A percentile compares a stretch with the other conserved stretches of the same genome.
phyloP scores from a whole-genome alignment of 495 filamentous ascomycete genomes.

The Geopyxis carbonaria region DNA sequence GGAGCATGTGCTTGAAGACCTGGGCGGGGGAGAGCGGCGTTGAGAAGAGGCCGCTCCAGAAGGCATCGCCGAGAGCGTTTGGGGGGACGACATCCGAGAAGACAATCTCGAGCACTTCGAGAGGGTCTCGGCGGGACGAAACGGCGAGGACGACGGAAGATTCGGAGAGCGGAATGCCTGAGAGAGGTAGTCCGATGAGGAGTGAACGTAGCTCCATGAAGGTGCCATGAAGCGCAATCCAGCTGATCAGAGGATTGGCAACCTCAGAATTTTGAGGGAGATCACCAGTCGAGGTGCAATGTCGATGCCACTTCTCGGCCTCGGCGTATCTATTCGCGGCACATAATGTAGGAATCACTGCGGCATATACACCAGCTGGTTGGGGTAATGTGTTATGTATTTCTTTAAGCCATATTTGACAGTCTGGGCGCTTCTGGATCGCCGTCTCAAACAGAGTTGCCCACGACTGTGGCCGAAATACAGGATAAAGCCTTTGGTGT shows the following conservation, averaged over 20 bases:
- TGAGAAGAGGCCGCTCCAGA: constrained; percentile 13
- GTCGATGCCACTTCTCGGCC: constrained; percentile 19
- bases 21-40: constrained; percentile 9
- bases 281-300: constrained; percentile 13
- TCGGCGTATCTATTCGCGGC: constrained; percentile 8
- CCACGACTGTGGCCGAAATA: constrained; percentile 6
- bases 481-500: constrained; percentile 2
- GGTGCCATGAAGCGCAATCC: constrained; percentile 9
- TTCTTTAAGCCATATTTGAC: constrained; percentile 7
- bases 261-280: constrained; percentile 9
- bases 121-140: constrained; percentile 10
- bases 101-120: constrained; percentile 18
- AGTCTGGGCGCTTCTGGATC: constrained; percentile 1
- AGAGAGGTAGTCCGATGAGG: constrained; percentile 7
- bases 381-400: constrained; percentile 11
- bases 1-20: constrained; percentile 14
- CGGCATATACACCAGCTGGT: constrained; percentile 11
- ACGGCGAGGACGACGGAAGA: constrained; percentile 10
- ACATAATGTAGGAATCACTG: constrained; percentile 14
- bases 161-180: constrained; percentile 10
- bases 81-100: constrained; percentile 8
- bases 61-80: constrained; percentile 15
- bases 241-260: constrained; percentile 14
- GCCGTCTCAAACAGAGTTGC: constrained; percentile 7
- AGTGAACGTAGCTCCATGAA: constrained; percentile 13